phyloP scores from a whole-genome alignment of 2,329 filamentous ascomycete genomes.

The Zopfia rhizophila region DNA sequence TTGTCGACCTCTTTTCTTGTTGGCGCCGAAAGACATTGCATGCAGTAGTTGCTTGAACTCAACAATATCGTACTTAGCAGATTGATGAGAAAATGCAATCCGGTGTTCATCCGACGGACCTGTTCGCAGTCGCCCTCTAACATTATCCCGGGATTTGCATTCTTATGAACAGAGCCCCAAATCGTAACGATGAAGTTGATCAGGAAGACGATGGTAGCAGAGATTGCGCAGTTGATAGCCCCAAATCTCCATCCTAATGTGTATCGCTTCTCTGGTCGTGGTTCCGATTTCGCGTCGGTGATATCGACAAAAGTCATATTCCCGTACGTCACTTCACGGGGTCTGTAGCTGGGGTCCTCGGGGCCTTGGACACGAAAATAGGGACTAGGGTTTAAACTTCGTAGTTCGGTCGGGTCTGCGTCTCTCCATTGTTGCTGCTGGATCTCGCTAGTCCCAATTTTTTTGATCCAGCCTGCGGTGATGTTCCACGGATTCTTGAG shows the following conservation, averaged over 20 bases:
- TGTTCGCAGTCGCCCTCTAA: conserved; percentile 33
- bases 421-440: conserved; percentile 10
- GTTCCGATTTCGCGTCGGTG: too few species aligned
- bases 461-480: conserved; percentile 1
- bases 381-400: too few species aligned
- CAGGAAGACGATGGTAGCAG: conserved; percentile 21
- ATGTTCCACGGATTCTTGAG: neutral
- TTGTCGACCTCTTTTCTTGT: conserved; percentile 61
- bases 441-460: neutral
- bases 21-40: conserved; percentile 63
- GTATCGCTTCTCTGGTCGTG: too few species aligned
- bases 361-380: too few species aligned
- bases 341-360: too few species aligned
- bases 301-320: too few species aligned
- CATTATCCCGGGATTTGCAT: conserved; percentile 11
- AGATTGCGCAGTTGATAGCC: conserved; percentile 21
- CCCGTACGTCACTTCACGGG: too few species aligned
- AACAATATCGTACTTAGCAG: conserved; percentile 57
- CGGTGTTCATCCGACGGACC: conserved; percentile 15
- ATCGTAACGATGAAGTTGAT: conserved; percentile 26
- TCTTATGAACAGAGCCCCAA: conserved; percentile 14
- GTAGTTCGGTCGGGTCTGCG: conserved; percentile 5
- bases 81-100: conserved; percentile 61
- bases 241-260: conserved; percentile 27
- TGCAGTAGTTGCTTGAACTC: conserved; percentile 61